A percentile compares a stretch with the other conserved stretches of the same genome.
Conservation (phyloP, 164 flowering plant genomes). For the Hamamelis virginiana region DNA sequence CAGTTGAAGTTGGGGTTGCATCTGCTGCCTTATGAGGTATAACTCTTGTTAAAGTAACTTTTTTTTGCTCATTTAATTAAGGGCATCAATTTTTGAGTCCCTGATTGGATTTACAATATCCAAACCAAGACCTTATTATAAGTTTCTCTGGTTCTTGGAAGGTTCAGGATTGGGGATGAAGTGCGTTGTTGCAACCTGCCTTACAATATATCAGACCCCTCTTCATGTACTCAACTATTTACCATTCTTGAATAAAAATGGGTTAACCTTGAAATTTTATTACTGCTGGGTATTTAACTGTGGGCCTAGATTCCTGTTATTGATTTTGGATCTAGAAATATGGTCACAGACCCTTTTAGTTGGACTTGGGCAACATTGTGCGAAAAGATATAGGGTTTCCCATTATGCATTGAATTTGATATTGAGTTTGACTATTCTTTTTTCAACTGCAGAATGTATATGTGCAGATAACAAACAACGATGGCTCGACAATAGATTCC, state of each 20-base stretch:
- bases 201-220: not conserved
- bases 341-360: not conserved
- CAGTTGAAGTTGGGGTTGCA: slow-evolving; percentile 64
- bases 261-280: too few species aligned
- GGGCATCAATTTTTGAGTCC: not conserved
- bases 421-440: not conserved
- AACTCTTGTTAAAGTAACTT: not conserved
- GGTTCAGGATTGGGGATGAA: not conserved
- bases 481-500: slow-evolving; percentile 60
- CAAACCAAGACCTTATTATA: not conserved
- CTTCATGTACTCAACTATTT: too few species aligned
- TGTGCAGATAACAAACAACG: slow-evolving; percentile 51
- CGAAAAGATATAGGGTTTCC: not conserved
- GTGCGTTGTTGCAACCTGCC: not conserved
- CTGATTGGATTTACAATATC: not conserved
- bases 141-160: not conserved
- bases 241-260: too few species aligned
- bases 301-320: not conserved
- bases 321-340: not conserved
- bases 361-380: not conserved
- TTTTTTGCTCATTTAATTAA: not conserved
- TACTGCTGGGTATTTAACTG: not conserved
- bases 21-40: slow-evolving; percentile 63
- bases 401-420: not conserved
- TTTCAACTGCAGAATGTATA: slow-evolving; percentile 45